These are phyloP conservation scores for Suillus clintonianus DNA, from an alignment of 768 basidiomycete species.

Conservation along the genomic window DNA sequence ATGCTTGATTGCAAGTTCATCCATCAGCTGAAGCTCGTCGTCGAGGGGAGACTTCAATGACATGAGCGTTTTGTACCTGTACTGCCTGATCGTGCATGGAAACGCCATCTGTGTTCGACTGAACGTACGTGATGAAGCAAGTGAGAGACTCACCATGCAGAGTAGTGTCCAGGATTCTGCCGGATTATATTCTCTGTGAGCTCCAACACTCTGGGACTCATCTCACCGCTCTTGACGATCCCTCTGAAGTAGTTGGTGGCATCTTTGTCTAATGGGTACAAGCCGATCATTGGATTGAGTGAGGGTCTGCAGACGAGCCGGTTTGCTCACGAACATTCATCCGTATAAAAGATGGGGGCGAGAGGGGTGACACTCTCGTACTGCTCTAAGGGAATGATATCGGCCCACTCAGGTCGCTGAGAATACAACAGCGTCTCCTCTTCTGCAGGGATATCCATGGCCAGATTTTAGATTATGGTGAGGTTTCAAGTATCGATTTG, in stretches of 20 bases:
- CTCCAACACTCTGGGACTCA: conserved; percentile 77
- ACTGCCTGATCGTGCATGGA: conserved; percentile 66
- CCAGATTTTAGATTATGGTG: neutral
- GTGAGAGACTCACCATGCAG: conserved; percentile 74
- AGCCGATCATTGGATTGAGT: conserved; percentile 9
- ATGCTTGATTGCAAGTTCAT: conserved; percentile 78
- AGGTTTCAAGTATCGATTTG: neutral
- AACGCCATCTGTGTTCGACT: neutral
- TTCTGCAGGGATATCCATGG: conserved; percentile 1
- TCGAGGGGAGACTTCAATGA: conserved; percentile 66
- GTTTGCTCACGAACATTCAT: conserved; percentile 67
- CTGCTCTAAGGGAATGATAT: conserved; percentile 78
- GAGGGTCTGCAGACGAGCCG: conserved; percentile 2
- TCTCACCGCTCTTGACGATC: conserved; percentile 75
- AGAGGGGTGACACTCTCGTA: conserved; percentile 78
- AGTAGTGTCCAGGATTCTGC: conserved; percentile 94
- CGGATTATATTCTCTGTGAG: conserved; percentile 89
- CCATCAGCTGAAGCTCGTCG: conserved; percentile 83
- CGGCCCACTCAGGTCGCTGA: conserved; percentile 74
- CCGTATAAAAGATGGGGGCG: conserved; percentile 89
- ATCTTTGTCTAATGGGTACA: conserved; percentile 69
- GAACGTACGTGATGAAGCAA: conserved; percentile 2
- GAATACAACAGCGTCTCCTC: conserved; percentile 45
- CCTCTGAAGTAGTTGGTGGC: conserved; percentile 92
- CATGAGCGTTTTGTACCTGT: conserved; percentile 85